Base-by-base conservation (phyloP, 306 rosid genomes). In the Cyclanthera cordifolia region DNA sequence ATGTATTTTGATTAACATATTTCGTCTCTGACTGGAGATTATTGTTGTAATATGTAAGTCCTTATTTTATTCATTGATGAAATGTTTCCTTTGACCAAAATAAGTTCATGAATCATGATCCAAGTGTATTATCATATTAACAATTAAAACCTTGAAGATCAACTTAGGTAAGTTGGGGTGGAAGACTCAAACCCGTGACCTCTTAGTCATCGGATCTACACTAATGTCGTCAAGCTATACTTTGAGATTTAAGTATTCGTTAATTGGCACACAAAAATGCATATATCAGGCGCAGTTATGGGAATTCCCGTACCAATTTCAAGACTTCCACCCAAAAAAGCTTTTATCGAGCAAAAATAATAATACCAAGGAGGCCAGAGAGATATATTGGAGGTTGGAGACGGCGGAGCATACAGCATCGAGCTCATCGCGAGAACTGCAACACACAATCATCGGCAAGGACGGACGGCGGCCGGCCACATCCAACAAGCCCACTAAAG, bases 401-500 rank as follows among this genome's bases (percentile, higher is more conserved):
- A 93, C 82, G 63, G 91, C 79, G 57, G 86, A 86, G 77, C 83
- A 84, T 72, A 86, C 88, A 52, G 89, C 82, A 57, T 88, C 97
- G 25, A 91, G 90, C 69, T 88, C 95, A 73, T 91, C 97, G 47
- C 91, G 90, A 41, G 86, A 85, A 77, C 94, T 91, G 76, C 97
- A 88, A 47, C 90, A 83, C 51, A 91, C 82, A 14, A 83, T 87
- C 69, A 87, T 83, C 0, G 96, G 99, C 17, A 93, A 76, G 58
- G 78, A 74, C 8, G 86, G 76, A 39, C 96, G 90, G 24, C 82
- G 82, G 37, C 94, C 91, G 48, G 82, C 96, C 79, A 86, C 78
- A 53, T 82, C 91, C 63, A 93, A 74, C 34, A 90, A 79, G 47
- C 88, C 91, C 76, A 86, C 71, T 76, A 90, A 67, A 41, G 95